Percentiles rank a stretch among this genome's conserved stretches.
These are phyloP conservation scores for Ophiocordyceps camponoti-leonardi DNA, from an alignment of 2,329 filamentous ascomycete species.

Conservation along the genomic window DNA sequence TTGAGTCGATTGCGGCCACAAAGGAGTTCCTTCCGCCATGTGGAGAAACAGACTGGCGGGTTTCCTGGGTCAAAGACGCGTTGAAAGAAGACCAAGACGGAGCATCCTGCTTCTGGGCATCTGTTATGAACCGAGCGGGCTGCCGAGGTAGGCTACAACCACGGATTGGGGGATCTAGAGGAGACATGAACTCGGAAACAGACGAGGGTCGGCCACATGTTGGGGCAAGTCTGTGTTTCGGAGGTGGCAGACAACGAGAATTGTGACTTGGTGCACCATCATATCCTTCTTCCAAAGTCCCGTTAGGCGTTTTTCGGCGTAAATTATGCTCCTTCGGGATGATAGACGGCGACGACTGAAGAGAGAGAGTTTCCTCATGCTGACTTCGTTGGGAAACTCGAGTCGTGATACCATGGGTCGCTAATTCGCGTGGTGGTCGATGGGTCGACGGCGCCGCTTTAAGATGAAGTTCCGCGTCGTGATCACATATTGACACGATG, in stretches of 20 bases:
- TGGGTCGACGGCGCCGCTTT: no score
- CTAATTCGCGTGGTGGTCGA: no score
- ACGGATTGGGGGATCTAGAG: not conserved
- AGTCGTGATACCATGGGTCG: conserved; percentile 5
- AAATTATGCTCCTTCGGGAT: conserved; percentile 35
- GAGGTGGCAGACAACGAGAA: conserved; percentile 54
- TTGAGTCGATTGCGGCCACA: not conserved
- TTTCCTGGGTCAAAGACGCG: no score
- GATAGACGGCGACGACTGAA: conserved; percentile 3
- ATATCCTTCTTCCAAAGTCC: conserved; percentile 82
- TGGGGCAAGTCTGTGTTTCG: conserved; percentile 71
- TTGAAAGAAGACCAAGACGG: no score
- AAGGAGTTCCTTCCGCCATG: not conserved
- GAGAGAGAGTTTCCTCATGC: conserved; percentile 5
- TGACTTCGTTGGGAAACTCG: conserved; percentile 14
- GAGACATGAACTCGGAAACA: conserved; percentile 3
- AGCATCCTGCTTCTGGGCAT: not conserved
- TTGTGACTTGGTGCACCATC: conserved; percentile 67
- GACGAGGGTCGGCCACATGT: conserved; percentile 13
- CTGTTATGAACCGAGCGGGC: not conserved
- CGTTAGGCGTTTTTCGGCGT: conserved; percentile 81
- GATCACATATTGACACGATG: no score
- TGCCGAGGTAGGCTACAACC: not conserved
- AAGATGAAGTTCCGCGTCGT: no score
- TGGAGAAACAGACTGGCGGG: no score